These are phyloP conservation scores for Podaxis sp. DNA, from an alignment of 768 basidiomycete genomes.

Conservation along the genomic window DNA sequence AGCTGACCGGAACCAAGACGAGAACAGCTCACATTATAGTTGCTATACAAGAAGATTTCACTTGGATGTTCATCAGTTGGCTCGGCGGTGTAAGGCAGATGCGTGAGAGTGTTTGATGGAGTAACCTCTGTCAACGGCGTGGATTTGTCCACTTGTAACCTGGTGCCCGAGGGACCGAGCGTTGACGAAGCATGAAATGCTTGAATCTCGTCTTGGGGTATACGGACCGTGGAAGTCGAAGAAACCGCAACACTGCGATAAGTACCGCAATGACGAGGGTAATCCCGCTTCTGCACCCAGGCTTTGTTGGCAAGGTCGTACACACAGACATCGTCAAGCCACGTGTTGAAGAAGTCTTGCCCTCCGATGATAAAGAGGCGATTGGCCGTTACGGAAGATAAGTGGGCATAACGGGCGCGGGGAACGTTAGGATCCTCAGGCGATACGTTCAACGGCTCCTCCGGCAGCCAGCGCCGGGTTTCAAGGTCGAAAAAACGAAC, in stretches of 20 bases:
- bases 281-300: conserved; percentile 81
- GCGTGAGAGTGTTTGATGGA: conserved; percentile 55
- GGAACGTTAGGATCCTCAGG: conserved; percentile 57
- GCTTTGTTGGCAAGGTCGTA: conserved; percentile 71
- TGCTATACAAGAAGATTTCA: conserved; percentile 91
- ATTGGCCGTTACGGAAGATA: conserved; percentile 83
- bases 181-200: conserved; percentile 36
- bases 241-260: conserved; percentile 93
- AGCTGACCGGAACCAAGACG: conserved; percentile 4
- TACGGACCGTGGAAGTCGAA: conserved; percentile 62
- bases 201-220: conserved; percentile 60
- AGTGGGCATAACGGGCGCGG: conserved; percentile 90
- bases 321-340: conserved; percentile 91
- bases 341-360: conserved; percentile 90
- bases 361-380: conserved; percentile 92
- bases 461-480: conserved; percentile 68
- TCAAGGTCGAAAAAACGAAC: conserved; percentile 85
- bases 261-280: conserved; percentile 93
- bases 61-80: conserved; percentile 76
- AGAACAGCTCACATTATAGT: conserved; percentile 76
- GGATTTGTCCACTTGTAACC: conserved; percentile 52
- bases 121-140: conserved; percentile 46
- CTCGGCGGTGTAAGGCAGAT: conserved; percentile 74
- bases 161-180: conserved; percentile 54
- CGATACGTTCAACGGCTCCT: conserved; percentile 31